Evolutionary conservation across 1,284 basidiomycete genomes (phyloP).

Genomic region (Trichosporon ovoides): DNA sequence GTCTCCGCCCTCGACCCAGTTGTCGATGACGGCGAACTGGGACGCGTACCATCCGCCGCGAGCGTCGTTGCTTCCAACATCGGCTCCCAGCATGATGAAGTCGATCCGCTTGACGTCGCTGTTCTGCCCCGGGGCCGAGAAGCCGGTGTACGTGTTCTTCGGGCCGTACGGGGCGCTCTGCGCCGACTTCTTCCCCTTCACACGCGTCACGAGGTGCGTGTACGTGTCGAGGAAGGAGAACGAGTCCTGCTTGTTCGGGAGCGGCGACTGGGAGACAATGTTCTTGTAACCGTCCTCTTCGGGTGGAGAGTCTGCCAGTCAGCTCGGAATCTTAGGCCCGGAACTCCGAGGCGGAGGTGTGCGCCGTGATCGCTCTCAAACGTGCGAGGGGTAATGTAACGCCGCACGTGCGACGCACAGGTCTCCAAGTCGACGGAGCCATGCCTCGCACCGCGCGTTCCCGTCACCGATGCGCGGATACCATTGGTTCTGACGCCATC

Average conservation of each 20-base stretch:
- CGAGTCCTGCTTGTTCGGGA: slow-evolving; percentile 22
- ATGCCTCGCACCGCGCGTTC: no score
- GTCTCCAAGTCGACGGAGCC: no score
- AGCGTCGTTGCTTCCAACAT: neutral
- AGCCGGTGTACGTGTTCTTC: slow-evolving; percentile 36
- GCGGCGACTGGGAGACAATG: slow-evolving; percentile 31
- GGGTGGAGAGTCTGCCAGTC: slow-evolving; percentile 39
- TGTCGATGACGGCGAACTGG: slow-evolving; percentile 39
- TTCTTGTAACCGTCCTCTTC: slow-evolving; percentile 43
- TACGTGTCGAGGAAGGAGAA: slow-evolving; percentile 39
- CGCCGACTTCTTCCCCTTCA: neutral
- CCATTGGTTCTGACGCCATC: no score
- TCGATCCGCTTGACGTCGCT: slow-evolving; percentile 38
- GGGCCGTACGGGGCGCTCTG: slow-evolving; percentile 38
- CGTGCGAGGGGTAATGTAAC: no score
- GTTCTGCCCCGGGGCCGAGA: slow-evolving; percentile 25
- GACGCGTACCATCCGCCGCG: slow-evolving; percentile 29
- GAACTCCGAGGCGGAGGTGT: no score
- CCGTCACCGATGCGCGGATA: no score
- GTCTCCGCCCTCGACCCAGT: slow-evolving; percentile 38
- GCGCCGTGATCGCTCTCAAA: no score
- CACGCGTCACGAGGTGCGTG: slow-evolving; percentile 23
- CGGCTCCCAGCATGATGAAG: slow-evolving; percentile 37
- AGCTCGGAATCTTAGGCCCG: no score
- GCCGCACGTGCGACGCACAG: neutral